A percentile compares a stretch with the other conserved stretches of the same genome.
These are phyloP conservation scores for Ustilago nuda DNA, from an alignment of 1,284 basidiomycete species.

Conservation along the genomic window DNA sequence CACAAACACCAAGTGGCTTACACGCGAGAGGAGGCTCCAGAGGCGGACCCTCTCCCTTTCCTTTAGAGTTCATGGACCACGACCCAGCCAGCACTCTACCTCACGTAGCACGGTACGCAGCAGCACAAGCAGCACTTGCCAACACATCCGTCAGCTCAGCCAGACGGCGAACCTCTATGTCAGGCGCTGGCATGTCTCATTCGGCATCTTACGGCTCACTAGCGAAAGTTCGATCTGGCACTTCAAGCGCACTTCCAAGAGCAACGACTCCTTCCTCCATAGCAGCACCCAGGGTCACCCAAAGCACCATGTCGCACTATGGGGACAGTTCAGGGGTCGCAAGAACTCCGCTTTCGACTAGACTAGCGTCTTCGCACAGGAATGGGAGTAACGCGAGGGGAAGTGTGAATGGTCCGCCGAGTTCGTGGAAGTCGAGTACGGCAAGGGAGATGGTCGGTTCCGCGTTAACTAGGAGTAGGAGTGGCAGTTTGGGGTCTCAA, in stretches of 20 bases:
- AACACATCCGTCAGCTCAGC: conserved; percentile 8
- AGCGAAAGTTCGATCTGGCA: conserved; percentile 30
- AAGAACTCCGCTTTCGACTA: conserved; percentile 30
- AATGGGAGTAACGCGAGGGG: conserved; percentile 20
- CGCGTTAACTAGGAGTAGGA: conserved; percentile 80
- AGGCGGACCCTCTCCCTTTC: conserved; percentile 31
- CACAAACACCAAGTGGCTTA: conserved; percentile 26
- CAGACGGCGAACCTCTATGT: conserved; percentile 37
- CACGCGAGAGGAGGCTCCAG: conserved; percentile 22
- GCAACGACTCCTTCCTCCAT: conserved; percentile 21
- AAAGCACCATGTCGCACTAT: conserved; percentile 19
- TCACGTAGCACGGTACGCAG: conserved; percentile 38
- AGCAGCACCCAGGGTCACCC: conserved; percentile 12
- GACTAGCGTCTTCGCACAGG: conserved; percentile 30
- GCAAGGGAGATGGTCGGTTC: conserved; percentile 1
- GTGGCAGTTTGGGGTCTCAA: conserved; percentile 74
- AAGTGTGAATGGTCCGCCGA: conserved; percentile 40
- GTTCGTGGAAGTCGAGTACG: conserved; percentile 35
- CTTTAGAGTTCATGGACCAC: conserved; percentile 58
- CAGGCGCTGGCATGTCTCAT: conserved; percentile 20
- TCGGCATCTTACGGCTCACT: conserved; percentile 34
- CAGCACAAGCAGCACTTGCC: conserved; percentile 16
- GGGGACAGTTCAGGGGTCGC: not conserved
- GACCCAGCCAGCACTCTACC: conserved; percentile 54
- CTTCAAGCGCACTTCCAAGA: conserved; percentile 11